Evolutionary conservation across 2,329 filamentous ascomycete genomes (phyloP).

Genomic region (Alternaria longipes): DNA sequence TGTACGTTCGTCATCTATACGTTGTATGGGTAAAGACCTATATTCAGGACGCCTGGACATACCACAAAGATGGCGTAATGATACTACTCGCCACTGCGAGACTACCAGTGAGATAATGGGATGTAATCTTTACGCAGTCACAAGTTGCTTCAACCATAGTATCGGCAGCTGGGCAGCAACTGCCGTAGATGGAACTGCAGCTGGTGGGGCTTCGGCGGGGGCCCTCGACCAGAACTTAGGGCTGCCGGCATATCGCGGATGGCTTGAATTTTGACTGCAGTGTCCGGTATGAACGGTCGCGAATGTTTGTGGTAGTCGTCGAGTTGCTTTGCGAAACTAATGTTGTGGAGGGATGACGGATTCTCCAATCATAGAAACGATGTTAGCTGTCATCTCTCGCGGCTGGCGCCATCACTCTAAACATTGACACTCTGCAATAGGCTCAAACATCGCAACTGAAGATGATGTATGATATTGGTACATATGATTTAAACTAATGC

Average conservation of each 20-base stretch:
- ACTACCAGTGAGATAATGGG: not conserved
- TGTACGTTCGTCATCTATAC: constrained; percentile 5
- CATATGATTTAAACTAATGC: not conserved
- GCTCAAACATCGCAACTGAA: not conserved
- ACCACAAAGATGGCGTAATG: not conserved
- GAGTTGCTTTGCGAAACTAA: not conserved
- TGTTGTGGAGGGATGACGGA: not conserved
- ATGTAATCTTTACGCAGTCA: constrained; percentile 5
- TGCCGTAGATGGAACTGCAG: constrained; percentile 10
- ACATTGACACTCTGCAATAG: not conserved
- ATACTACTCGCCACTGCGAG: not conserved
- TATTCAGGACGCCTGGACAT: not conserved
- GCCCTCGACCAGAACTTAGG: not conserved
- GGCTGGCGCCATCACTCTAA: not conserved
- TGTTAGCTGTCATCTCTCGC: not conserved
- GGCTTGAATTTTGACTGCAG: not conserved
- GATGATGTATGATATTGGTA: not conserved
- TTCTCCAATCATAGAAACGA: not conserved
- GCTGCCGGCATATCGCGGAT: not conserved
- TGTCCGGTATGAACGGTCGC: not conserved
- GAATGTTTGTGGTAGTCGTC: not conserved
- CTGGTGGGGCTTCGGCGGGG: constrained; percentile 15
- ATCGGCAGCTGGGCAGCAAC: constrained; percentile 14
- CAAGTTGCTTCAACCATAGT: constrained; percentile 2
- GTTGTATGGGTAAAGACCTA: constrained; percentile 11